Percentiles rank a stretch among this genome's conserved stretches.
These are phyloP conservation scores for Diaporthe vexans DNA, from an alignment of 2,329 filamentous ascomycete genomes.

Conservation along the genomic window DNA sequence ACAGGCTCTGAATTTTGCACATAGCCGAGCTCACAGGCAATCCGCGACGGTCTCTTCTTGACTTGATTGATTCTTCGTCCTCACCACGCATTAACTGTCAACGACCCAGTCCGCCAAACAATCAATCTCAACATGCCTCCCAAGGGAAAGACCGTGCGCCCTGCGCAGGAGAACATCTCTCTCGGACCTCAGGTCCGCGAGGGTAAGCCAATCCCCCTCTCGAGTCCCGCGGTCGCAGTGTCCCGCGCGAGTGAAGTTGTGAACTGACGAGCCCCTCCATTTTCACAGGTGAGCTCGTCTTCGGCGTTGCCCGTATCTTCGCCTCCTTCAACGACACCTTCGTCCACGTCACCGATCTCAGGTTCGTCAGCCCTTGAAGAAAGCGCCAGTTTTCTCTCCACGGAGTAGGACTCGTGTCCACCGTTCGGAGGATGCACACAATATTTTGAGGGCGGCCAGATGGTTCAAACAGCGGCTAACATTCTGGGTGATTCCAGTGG, in stretches of 20 bases:
- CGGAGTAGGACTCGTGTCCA: constrained; percentile 19
- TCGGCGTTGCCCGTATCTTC: constrained; percentile 98
- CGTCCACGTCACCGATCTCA: constrained; percentile 99
- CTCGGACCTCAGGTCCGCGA: constrained; percentile 97
- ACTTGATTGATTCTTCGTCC: constrained; percentile 33
- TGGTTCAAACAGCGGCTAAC: constrained; percentile 66
- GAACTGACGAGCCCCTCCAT: constrained; percentile 44
- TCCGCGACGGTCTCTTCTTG: constrained; percentile 11
- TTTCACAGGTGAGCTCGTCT: constrained; percentile 88
- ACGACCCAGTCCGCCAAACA: constrained; percentile 44
- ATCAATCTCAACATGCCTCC: constrained; percentile 82
- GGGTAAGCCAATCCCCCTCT: constrained; percentile 69
- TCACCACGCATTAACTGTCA: constrained; percentile 42
- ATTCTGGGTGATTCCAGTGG: constrained; percentile 83
- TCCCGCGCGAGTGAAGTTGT: constrained; percentile 6
- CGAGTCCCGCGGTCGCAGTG: not conserved
- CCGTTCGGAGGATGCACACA: not conserved
- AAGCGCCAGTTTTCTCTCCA: constrained; percentile 29
- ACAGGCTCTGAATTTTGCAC: constrained; percentile 34
- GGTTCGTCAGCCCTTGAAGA: constrained; percentile 67
- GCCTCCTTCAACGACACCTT: constrained; percentile 94
- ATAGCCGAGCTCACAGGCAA: constrained; percentile 15
- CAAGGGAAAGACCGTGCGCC: constrained; percentile 84
- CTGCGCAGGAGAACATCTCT: constrained; percentile 97
- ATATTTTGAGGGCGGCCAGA: constrained; percentile 15